A percentile compares a stretch with the other conserved stretches of the same genome.
phyloP scores from a whole-genome alignment of 2,329 filamentous ascomycete genomes.

The Sporothrix pseudoabietina region DNA sequence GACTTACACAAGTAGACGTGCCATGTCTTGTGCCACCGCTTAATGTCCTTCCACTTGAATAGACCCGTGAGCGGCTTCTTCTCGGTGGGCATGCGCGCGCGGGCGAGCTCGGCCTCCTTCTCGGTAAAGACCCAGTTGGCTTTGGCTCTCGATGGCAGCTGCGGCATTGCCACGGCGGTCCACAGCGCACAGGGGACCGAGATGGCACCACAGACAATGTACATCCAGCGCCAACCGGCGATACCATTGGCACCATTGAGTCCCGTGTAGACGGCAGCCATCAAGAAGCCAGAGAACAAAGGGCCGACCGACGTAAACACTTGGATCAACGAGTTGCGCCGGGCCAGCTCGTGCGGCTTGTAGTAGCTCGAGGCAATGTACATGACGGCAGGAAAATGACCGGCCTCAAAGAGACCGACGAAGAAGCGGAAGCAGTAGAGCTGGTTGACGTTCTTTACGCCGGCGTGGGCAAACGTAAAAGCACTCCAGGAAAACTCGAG shows the following conservation, averaged over 20 bases:
- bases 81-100: constrained; percentile 37
- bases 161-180: constrained; percentile 39
- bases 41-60: constrained; percentile 40
- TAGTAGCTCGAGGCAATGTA: constrained; percentile 41
- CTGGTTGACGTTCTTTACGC: constrained; percentile 36
- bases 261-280: constrained; percentile 39
- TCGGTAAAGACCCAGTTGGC: constrained; percentile 39
- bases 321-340: constrained; percentile 40
- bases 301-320: constrained; percentile 38
- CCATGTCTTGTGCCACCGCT: constrained; percentile 40
- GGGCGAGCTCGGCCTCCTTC: constrained; percentile 36
- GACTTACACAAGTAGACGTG: constrained; percentile 39
- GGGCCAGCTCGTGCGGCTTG: constrained; percentile 40
- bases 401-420: constrained; percentile 40
- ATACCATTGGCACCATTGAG: constrained; percentile 36
- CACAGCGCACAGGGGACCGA: constrained; percentile 38
- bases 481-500: constrained; percentile 48
- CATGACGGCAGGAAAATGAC: constrained; percentile 40
- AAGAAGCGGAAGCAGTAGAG: constrained; percentile 40
- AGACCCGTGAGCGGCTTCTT: constrained; percentile 36
- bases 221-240: constrained; percentile 39
- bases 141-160: constrained; percentile 37
- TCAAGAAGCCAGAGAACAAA: constrained; percentile 38
- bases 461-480: constrained; percentile 39
- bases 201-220: constrained; percentile 38